Evolutionary conservation across 768 basidiomycete genomes (phyloP).

Genomic region (Tylopilus plumbeoviolaceoides): DNA sequence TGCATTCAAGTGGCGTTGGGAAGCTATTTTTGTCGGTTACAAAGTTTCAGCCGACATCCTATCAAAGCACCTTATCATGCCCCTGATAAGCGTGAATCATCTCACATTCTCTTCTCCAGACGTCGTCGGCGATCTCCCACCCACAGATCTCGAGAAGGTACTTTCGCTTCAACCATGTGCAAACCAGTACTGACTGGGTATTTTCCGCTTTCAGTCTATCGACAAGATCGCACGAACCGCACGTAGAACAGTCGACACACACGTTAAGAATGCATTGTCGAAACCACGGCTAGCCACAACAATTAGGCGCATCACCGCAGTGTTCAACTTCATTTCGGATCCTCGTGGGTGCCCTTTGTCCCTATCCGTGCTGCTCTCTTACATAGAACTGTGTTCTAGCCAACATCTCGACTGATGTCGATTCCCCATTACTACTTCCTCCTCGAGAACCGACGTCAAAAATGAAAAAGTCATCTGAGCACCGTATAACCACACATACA

Average conservation of each 20-base stretch:
- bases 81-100: constrained; percentile 68
- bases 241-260: constrained; percentile 63
- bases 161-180: neutral
- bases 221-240: constrained; percentile 70
- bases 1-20: constrained; percentile 77
- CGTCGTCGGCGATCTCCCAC: constrained; percentile 50
- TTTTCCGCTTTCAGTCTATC: constrained; percentile 43
- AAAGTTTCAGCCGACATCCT: constrained; percentile 66
- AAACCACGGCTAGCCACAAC: constrained; percentile 65
- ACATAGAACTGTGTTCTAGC: constrained; percentile 38
- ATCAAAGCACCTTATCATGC: constrained; percentile 74
- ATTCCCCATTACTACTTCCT: constrained; percentile 41
- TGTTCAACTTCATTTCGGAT: constrained; percentile 62
- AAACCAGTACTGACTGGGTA: constrained; percentile 4
- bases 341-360: constrained; percentile 49
- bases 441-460: constrained; percentile 14
- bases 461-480: constrained; percentile 8
- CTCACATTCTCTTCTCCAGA: constrained; percentile 63
- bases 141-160: constrained; percentile 66
- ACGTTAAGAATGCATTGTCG: constrained; percentile 66
- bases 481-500: constrained; percentile 1
- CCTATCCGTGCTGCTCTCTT: constrained; percentile 4
- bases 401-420: constrained; percentile 42
- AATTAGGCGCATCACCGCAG: constrained; percentile 66
- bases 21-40: constrained; percentile 60